Conservation (phyloP, 805 yeast genomes). For the Kodamaea kaohsiungensis region DNA sequence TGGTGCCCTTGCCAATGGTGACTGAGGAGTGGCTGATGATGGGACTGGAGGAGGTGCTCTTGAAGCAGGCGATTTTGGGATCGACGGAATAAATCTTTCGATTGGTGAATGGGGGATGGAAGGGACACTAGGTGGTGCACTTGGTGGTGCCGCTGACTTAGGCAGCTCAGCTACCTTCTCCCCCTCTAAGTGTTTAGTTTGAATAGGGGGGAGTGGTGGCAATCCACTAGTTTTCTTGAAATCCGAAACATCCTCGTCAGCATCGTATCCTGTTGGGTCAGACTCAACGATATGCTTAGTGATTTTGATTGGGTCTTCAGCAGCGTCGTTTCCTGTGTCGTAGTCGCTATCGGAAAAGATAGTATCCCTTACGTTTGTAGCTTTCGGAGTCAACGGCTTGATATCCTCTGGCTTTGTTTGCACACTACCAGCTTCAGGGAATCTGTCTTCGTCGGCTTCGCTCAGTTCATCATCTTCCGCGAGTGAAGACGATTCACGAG, state of each 20-base stretch:
- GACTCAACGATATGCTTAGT: constrained; percentile 17
- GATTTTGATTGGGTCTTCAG: constrained; percentile 16
- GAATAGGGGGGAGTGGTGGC: constrained; percentile 3
- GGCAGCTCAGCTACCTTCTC: constrained; percentile 1
- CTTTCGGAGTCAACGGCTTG: constrained; percentile 7
- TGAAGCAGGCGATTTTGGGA: neutral
- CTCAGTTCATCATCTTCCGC: constrained; percentile 26
- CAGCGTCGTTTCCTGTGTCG: constrained; percentile 8
- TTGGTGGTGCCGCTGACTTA: neutral
- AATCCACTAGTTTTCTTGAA: constrained; percentile 10
- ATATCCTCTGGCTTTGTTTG: constrained; percentile 10
- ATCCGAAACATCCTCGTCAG: constrained; percentile 56
- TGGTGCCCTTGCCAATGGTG: constrained; percentile 13
- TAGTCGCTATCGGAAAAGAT: constrained; percentile 15
- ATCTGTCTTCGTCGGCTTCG: constrained; percentile 18
- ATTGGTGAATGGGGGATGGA: constrained; percentile 14
- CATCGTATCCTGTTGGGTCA: constrained; percentile 64
- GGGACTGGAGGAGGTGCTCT: constrained; percentile 11
- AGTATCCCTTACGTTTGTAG: constrained; percentile 5
- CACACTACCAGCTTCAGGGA: constrained; percentile 14
- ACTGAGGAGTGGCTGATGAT: neutral
- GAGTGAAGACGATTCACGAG: constrained; percentile 13
- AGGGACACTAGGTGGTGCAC: constrained; percentile 11
- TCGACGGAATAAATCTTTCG: neutral
- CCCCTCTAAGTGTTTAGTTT: neutral